Percentiles rank a stretch among this genome's conserved stretches.
Evolutionary conservation across 208 protist genomes (phyloP).

Genomic region (Porcisia deanei): DNA sequence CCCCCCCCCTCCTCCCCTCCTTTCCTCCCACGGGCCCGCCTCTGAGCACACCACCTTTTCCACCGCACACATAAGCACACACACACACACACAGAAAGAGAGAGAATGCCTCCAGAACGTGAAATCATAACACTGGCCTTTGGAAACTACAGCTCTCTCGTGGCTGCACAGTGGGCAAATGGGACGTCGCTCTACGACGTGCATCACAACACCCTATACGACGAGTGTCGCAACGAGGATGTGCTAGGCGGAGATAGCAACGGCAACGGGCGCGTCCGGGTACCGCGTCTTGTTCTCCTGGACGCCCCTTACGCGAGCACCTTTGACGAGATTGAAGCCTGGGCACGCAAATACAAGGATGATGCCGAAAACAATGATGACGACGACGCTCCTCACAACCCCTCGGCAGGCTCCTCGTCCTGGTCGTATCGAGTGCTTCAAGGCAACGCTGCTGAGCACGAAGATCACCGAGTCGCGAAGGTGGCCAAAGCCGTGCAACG

Average conservation of each 20-base stretch:
- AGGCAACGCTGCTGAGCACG: background rate
- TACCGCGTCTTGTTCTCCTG: conserved; percentile 71
- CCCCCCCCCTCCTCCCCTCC: too few species aligned
- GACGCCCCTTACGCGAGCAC: conserved; percentile 71
- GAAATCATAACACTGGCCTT: conserved; percentile 82
- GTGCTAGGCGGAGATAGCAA: conserved; percentile 37
- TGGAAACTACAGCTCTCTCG: conserved; percentile 85
- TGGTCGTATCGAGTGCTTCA: background rate
- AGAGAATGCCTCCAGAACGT: conserved; percentile 34
- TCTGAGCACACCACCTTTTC: background rate
- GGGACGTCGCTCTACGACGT: conserved; percentile 72
- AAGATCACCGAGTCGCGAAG: background rate
- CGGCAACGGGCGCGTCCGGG: conserved; percentile 28
- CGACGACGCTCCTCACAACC: conserved; percentile 8
- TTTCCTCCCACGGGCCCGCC: background rate
- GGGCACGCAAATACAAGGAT: conserved; percentile 18
- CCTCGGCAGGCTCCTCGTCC: background rate
- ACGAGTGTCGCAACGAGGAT: conserved; percentile 33
- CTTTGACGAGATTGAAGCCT: conserved; percentile 37
- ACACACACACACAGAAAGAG: background rate
- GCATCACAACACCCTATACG: conserved; percentile 70
- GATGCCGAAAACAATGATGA: conserved; percentile 14
- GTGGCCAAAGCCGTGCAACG: conserved; percentile 15
- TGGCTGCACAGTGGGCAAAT: conserved; percentile 89
- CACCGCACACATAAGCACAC: background rate